phyloP scores from a whole-genome alignment of 805 yeast species.

The Cyberlindnera samutprakarnensis region DNA sequence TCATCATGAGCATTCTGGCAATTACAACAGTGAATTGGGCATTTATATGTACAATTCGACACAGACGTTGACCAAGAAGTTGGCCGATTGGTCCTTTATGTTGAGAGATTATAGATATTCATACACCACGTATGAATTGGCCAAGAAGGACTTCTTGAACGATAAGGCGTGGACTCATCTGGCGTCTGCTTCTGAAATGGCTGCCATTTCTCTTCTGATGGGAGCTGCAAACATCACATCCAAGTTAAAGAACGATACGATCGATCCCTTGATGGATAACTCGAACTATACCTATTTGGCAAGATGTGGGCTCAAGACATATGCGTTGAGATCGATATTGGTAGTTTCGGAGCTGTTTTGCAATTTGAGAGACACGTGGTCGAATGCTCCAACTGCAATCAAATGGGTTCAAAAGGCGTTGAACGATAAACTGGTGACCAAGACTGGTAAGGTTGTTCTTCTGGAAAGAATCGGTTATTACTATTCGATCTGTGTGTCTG shows the following conservation, averaged over 20 bases:
- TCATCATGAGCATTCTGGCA: slow-evolving; percentile 19
- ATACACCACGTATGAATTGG: slow-evolving; percentile 71
- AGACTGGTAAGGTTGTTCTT: slow-evolving; percentile 40
- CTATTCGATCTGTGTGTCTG: slow-evolving; percentile 35
- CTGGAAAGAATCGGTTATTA: slow-evolving; percentile 50
- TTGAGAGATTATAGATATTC: slow-evolving; percentile 84
- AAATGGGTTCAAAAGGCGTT: slow-evolving; percentile 39
- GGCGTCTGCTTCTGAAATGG: slow-evolving; percentile 87
- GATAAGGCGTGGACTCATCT: slow-evolving; percentile 76
- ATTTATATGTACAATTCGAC: slow-evolving; percentile 55
- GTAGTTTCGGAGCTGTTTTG: slow-evolving; percentile 64
- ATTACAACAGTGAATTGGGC: slow-evolving; percentile 45
- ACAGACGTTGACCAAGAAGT: slow-evolving; percentile 68
- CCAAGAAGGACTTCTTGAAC: slow-evolving; percentile 66
- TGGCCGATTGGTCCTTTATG: slow-evolving; percentile 92
- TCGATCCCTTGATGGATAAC: slow-evolving; percentile 48
- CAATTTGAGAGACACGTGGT: slow-evolving; percentile 34
- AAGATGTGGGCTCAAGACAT: slow-evolving; percentile 59
- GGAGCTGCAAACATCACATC: slow-evolving; percentile 38
- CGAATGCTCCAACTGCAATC: slow-evolving; percentile 34
- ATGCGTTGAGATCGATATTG: slow-evolving; percentile 61
- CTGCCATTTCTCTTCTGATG: slow-evolving; percentile 64
- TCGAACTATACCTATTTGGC: slow-evolving; percentile 69
- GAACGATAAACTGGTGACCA: slow-evolving; percentile 37
- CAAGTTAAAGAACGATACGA: slow-evolving; percentile 34